Percentiles rank a stretch among this genome's conserved stretches.
phyloP scores from a whole-genome alignment of 179 eudicot genomes.

The Actinidia polygama region DNA sequence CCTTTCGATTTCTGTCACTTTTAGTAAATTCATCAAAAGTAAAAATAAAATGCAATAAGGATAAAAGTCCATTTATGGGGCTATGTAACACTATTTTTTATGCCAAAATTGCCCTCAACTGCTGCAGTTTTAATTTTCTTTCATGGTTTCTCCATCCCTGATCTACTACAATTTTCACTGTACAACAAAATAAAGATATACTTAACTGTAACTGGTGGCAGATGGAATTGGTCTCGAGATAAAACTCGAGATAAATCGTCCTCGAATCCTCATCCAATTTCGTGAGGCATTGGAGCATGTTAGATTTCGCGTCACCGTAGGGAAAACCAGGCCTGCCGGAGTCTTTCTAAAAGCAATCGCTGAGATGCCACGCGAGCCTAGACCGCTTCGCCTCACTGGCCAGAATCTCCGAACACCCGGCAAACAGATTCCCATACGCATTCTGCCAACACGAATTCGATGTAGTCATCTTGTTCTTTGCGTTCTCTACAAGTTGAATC shows the following conservation, averaged over 20 bases:
- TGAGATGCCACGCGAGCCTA: conserved; percentile 73
- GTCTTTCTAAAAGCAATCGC: conserved; percentile 69
- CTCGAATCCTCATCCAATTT: conserved; percentile 50
- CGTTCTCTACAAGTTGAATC: conserved; percentile 40
- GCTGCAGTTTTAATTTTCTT: not conserved
- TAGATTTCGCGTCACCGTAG: conserved; percentile 42
- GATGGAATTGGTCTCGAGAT: conserved; percentile 60
- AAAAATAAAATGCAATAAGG: no score
- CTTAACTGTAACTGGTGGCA: conserved; percentile 82
- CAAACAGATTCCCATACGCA: conserved; percentile 56
- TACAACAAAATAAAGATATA: not conserved
- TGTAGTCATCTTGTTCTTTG: conserved; percentile 35
- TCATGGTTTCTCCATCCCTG: not conserved
- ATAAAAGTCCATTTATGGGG: no score
- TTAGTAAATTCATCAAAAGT: no score
- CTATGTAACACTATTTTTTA: no score
- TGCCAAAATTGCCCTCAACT: not conserved
- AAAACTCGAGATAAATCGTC: conserved; percentile 59
- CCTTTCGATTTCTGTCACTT: no score
- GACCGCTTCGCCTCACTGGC: conserved; percentile 57
- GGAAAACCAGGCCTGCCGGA: conserved; percentile 64
- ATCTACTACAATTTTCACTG: not conserved
- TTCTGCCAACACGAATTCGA: conserved; percentile 60
- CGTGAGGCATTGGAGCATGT: conserved; percentile 54
- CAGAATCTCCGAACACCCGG: conserved; percentile 61